phyloP scores from a whole-genome alignment of 495 filamentous ascomycete genomes.

The Parathielavia appendiculata region DNA sequence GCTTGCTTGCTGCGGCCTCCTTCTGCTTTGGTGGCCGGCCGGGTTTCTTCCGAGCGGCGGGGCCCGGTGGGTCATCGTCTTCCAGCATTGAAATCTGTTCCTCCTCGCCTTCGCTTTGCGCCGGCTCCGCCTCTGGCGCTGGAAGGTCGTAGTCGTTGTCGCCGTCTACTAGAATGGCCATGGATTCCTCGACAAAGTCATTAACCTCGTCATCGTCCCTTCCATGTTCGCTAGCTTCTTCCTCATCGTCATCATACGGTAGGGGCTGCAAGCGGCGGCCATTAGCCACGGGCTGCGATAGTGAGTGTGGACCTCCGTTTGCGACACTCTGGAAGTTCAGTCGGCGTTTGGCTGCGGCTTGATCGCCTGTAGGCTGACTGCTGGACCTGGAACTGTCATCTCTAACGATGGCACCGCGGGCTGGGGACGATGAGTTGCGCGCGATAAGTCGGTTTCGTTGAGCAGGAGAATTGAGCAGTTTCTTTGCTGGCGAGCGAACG shows the following conservation, averaged over 20 bases:
- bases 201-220: constrained; percentile 21
- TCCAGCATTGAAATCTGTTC: constrained; percentile 20
- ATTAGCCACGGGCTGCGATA: constrained; percentile 24
- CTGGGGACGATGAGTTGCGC: constrained; percentile 40
- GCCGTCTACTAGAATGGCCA: constrained; percentile 35
- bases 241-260: constrained; percentile 26
- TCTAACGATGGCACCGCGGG: constrained; percentile 13
- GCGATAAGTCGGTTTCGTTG: constrained; percentile 43
- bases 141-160: constrained; percentile 23
- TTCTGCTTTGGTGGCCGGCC: constrained; percentile 24
- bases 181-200: constrained; percentile 32
- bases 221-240: constrained; percentile 12
- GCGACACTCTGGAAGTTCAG: constrained; percentile 38
- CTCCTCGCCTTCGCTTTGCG: constrained; percentile 27
- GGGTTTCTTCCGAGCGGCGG: constrained; percentile 17
- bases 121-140: constrained; percentile 20
- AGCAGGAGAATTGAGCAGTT: constrained; percentile 52
- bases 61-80: constrained; percentile 11
- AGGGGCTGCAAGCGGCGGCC: constrained; percentile 15
- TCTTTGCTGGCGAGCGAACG: constrained; percentile 51
- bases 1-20: constrained; percentile 1
- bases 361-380: constrained; percentile 19
- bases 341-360: constrained; percentile 26
- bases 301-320: constrained; percentile 19
- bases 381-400: constrained; percentile 14